Conservation (phyloP, 2,329 filamentous ascomycete species). For the Scedosporium boydii region DNA sequence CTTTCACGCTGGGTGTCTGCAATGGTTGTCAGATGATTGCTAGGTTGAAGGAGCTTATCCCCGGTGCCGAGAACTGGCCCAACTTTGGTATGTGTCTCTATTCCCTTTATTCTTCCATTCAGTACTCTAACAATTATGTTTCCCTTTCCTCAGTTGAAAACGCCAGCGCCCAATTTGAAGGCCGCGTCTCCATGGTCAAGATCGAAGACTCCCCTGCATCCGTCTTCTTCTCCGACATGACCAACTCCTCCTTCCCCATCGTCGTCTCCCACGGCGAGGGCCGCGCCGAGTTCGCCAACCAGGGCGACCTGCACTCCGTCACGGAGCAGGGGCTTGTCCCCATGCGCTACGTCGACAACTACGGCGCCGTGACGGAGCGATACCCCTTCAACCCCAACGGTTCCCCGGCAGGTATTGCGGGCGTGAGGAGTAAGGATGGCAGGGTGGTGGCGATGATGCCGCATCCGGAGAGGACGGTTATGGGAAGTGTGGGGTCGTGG, state of each 20-base stretch:
- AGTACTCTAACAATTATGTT: too few species aligned
- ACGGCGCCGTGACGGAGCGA: conserved; percentile 48
- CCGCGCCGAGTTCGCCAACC: conserved; percentile 59
- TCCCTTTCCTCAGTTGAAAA: conserved; percentile 58
- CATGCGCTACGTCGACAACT: conserved; percentile 80
- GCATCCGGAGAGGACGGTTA: conserved; percentile 81
- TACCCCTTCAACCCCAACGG: conserved; percentile 90
- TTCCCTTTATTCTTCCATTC: conserved; percentile 25
- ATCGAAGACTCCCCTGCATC: conserved; percentile 47
- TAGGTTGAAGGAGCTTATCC: conserved; percentile 60
- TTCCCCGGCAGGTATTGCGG: conserved; percentile 71
- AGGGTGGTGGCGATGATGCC: conserved; percentile 86
- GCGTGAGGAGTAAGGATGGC: conserved; percentile 67
- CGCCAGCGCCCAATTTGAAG: conserved; percentile 54
- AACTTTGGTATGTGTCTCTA: conserved; percentile 72
- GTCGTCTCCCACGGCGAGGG: conserved; percentile 89
- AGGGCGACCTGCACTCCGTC: conserved; percentile 42
- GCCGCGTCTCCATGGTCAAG: conserved; percentile 71
- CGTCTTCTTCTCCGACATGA: conserved; percentile 90
- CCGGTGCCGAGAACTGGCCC: conserved; percentile 31
- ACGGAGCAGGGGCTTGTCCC: conserved; percentile 58
- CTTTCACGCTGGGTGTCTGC: conserved; percentile 88
- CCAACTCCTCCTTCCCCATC: conserved; percentile 71
- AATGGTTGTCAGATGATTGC: conserved; percentile 96
- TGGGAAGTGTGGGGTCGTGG: conserved; percentile 71